phyloP scores from a whole-genome alignment of 1,284 basidiomycete species.

The Moniliophthora roreri region DNA sequence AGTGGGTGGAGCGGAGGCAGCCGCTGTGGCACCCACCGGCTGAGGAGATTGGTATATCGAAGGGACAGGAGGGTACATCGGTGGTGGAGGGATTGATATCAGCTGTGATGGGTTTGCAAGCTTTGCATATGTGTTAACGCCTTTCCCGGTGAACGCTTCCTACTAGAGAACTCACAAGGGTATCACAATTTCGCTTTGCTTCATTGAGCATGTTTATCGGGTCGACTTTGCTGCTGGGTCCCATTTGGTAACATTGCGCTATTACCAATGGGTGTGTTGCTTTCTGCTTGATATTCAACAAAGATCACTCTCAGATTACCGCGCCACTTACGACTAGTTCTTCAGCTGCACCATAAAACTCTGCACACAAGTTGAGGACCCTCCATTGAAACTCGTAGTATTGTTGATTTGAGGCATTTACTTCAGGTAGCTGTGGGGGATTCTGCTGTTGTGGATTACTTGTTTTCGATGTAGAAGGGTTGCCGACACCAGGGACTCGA shows the following conservation, averaged over 20 bases:
- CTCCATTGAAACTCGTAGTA: slow-evolving; percentile 86
- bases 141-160: slow-evolving; percentile 5
- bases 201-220: slow-evolving; percentile 70
- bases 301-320: slow-evolving; percentile 11
- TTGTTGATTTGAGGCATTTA: slow-evolving; percentile 66
- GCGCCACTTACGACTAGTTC: slow-evolving; percentile 68
- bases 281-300: slow-evolving; percentile 47
- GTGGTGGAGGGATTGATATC: slow-evolving; percentile 61
- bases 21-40: slow-evolving; percentile 26
- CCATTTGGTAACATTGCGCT: slow-evolving; percentile 77
- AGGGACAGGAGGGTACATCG: slow-evolving; percentile 49
- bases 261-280: slow-evolving; percentile 70
- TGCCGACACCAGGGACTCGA: slow-evolving; percentile 17
- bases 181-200: slow-evolving; percentile 75
- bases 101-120: slow-evolving; percentile 69
- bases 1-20: slow-evolving; percentile 25
- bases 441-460: slow-evolving; percentile 22
- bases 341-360: slow-evolving; percentile 82
- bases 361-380: slow-evolving; percentile 74
- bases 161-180: slow-evolving; percentile 48
- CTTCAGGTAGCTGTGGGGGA: slow-evolving; percentile 46
- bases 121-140: slow-evolving; percentile 34
- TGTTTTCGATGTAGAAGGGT: slow-evolving; percentile 15
- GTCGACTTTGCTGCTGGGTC: slow-evolving; percentile 65
- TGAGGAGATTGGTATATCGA: slow-evolving; percentile 36